These are phyloP conservation scores for Davidsoniella virescens DNA, from an alignment of 2,329 filamentous ascomycete species.

Conservation along the genomic window DNA sequence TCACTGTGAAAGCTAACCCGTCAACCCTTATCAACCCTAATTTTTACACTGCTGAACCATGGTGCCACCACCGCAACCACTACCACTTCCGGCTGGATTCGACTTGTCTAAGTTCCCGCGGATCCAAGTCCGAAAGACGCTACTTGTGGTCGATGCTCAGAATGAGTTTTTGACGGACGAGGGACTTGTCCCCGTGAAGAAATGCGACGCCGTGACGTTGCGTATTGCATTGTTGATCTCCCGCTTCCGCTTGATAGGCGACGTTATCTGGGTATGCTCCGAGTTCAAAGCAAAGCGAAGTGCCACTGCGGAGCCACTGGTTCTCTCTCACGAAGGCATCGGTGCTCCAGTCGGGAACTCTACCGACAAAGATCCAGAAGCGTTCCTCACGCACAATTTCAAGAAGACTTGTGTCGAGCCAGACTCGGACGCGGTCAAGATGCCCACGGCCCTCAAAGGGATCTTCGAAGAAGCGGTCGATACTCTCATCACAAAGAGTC, in stretches of 20 bases:
- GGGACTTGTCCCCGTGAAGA: constrained; percentile 49
- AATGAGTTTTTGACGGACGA: constrained; percentile 66
- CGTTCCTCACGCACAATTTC: constrained; percentile 27
- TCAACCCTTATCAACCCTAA: neutral
- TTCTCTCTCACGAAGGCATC: constrained; percentile 15
- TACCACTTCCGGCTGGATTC: constrained; percentile 21
- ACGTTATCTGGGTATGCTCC: constrained; percentile 74
- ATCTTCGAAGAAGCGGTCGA: constrained; percentile 33
- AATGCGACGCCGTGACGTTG: constrained; percentile 49
- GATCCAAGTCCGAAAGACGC: constrained; percentile 46
- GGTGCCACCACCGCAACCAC: neutral
- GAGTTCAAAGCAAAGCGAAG: constrained; percentile 47
- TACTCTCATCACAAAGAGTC: constrained; percentile 46
- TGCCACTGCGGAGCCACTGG: constrained; percentile 5
- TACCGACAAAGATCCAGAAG: constrained; percentile 23
- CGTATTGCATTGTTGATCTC: constrained; percentile 49
- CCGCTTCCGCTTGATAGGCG: constrained; percentile 53
- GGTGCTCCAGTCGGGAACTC: constrained; percentile 16
- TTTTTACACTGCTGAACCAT: neutral
- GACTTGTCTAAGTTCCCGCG: constrained; percentile 38
- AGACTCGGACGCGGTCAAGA: constrained; percentile 29
- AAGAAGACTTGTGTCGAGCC: constrained; percentile 28
- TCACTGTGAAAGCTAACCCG: neutral
- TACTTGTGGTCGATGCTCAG: constrained; percentile 76
- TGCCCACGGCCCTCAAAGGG: constrained; percentile 27